These are phyloP conservation scores for Delonix regia DNA, from an alignment of 306 rosid genomes.

Conservation along the genomic window DNA sequence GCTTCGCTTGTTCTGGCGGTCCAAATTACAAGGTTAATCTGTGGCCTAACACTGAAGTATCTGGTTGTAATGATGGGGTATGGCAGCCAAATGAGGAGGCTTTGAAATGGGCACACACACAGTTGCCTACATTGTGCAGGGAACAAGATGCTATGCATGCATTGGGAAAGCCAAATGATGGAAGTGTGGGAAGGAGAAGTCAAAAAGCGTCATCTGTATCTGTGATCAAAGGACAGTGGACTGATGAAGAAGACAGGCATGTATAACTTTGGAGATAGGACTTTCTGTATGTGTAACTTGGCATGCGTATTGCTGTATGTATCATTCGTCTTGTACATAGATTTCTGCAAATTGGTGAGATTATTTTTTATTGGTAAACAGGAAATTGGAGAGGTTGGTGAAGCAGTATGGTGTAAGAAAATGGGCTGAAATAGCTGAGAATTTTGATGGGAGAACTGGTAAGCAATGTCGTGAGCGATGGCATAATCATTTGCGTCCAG, in stretches of 20 bases:
- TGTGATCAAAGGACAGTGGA: slow-evolving; percentile 90
- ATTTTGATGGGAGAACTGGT: slow-evolving; percentile 79
- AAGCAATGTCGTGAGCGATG: slow-evolving; percentile 97
- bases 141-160: slow-evolving; percentile 16
- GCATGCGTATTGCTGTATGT: neutral
- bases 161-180: slow-evolving; percentile 29
- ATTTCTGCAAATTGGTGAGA: neutral
- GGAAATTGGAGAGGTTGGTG: slow-evolving; percentile 72
- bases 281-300: neutral
- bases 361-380: slow-evolving; percentile 18
- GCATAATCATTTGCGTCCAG: slow-evolving; percentile 95
- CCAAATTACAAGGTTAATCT: slow-evolving; percentile 20
- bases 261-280: neutral
- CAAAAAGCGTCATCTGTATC: slow-evolving; percentile 43
- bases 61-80: slow-evolving; percentile 30
- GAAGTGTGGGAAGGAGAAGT: slow-evolving; percentile 45
- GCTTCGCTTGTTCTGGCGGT: slow-evolving; percentile 17
- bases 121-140: slow-evolving; percentile 23
- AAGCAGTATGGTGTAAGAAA: slow-evolving; percentile 75
- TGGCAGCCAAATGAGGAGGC: slow-evolving; percentile 33
- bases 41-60: slow-evolving; percentile 20
- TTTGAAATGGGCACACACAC: slow-evolving; percentile 38
- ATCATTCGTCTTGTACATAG: neutral
- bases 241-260: slow-evolving; percentile 87
- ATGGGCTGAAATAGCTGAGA: slow-evolving; percentile 91